Base-by-base conservation (phyloP, 228 moss, liverwort and hornwort species). In the Sphagnum magellanicum region DNA sequence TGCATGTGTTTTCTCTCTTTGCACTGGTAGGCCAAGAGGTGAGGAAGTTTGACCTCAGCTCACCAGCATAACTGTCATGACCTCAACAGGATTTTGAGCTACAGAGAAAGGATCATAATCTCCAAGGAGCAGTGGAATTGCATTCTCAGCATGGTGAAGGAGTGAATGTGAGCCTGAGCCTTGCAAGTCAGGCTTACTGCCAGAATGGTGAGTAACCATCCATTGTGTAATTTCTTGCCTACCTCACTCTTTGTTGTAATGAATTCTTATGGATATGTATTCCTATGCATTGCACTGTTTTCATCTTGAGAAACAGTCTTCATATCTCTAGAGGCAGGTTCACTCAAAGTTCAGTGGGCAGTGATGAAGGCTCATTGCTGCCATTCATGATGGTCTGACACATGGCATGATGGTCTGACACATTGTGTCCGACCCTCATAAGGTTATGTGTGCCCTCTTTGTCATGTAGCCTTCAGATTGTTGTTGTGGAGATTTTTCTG, bases 1-100 rank as follows among this genome's bases (percentile, higher is more conserved):
- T 61, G 15, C 47, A 46, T 3, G 1, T 64, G 4, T 64, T 48
- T 49, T 14, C 47, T 12, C 63, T n/a, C 17, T 47, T 68, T 8
- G 48, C 6, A 16, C 68, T 53, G 52, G 5, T 61, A 70, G 70
- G 70, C 51, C 10, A 70, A 32, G 32, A 70, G 62, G 62, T 70
- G 9, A 70, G 70, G 70, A 70, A 60, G 62, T 70, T 8, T 32
- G 32, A 3, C 47, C 12, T 69, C 14, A 62, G 51, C 62, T 62
- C 62, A 63, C 70, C 70, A 63, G 62, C 70, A 62, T 51, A 50
- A 50, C 51, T 52, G 52, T 61, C 15, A 16, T 61, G 61, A 46
- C 70, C 61, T 70, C 61, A 60, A 15, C 70, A 14, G 50, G 70
- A 50, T n/a, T 70, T 70, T 70, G 70, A 70, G 49, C 70, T 70